Evolutionary conservation across 768 basidiomycete species (phyloP), one percentile per base, ranked within the genome.

Genomic region (Clitopilus hobsonii): DNA sequence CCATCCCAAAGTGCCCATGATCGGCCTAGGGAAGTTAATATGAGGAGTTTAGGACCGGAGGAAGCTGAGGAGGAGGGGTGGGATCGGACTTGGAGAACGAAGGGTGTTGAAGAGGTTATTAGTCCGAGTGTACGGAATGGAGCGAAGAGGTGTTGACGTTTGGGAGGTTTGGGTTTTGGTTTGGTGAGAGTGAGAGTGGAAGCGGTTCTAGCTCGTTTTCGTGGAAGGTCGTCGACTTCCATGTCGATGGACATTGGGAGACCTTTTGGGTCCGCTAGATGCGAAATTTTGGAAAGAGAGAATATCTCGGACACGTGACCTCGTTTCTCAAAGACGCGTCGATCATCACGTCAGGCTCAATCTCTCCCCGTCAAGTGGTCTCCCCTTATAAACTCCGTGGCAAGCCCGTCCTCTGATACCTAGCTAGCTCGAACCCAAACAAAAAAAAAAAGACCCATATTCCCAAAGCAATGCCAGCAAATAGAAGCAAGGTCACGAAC

Each of bases 1-100:
- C 93, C 95, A 62, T 97, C 94, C 96, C 96, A 98, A 64, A 97
- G 74, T 16, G 94, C 91, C 95, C 95, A 98, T 60, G 90, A 83
- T 55, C 76, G 83, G 5, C 96, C 95, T 6, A 98, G 71, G 63
- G 91, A 94, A 10, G 93, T 95, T 28, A 97, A 70, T 38, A 98
- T 73, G 58, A 93, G 88, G 55, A 95, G 77, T 48, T 83, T 81
- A 0, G 95, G 94, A 2, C 89, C 91, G 18, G 88, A 88, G 1
- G 90, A n/a, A n/a, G n/a, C n/a, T n/a, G n/a, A 82, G 20, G 91
- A 84, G 23, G 91, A 91, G 67, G 94, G 95, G 64, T 86, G 78
- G 0, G 89, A 84, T 53, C 92, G 83, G 1, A 88, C 85, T 75
- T 96, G 94, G 55, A 98, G 69, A 14, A 88, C 84, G 66, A 96